phyloP scores from a whole-genome alignment of 495 filamentous ascomycete species.

The Podospora pseudoanserina region DNA sequence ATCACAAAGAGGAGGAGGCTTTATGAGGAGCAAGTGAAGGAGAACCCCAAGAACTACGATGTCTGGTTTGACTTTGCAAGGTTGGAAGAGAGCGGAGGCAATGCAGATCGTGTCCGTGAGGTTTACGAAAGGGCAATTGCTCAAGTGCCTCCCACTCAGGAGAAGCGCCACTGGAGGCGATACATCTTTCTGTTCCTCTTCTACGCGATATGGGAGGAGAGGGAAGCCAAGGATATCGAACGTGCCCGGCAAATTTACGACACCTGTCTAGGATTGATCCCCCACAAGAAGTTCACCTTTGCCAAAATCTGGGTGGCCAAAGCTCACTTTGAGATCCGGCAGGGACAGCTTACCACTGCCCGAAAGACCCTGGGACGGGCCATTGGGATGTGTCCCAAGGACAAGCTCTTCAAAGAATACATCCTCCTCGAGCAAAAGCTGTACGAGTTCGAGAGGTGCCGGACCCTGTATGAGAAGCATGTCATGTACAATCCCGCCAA shows the following conservation, averaged over 20 bases:
- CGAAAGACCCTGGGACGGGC: conserved; percentile 85
- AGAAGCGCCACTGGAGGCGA: conserved; percentile 94
- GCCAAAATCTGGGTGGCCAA: conserved; percentile 94
- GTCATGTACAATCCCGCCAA: conserved; percentile 87
- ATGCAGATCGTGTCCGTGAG: conserved; percentile 78
- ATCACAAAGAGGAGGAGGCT: conserved; percentile 89
- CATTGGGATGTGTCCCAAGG: conserved; percentile 92
- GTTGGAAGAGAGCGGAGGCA: conserved; percentile 78
- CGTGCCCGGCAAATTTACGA: conserved; percentile 88
- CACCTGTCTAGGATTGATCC: conserved; percentile 80
- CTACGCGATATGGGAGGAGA: conserved; percentile 93
- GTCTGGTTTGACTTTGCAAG: conserved; percentile 94
- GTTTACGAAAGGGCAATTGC: conserved; percentile 95
- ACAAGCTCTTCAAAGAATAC: conserved; percentile 91
- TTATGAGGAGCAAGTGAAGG: conserved; percentile 89
- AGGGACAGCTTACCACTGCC: conserved; percentile 71
- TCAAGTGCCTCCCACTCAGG: conserved; percentile 90
- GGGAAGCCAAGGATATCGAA: conserved; percentile 70
- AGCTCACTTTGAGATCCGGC: conserved; percentile 89
- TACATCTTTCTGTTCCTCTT: conserved; percentile 99
- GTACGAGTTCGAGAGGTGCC: conserved; percentile 86
- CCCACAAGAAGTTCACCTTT: conserved; percentile 96
- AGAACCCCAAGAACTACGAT: conserved; percentile 93
- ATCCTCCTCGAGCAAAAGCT: conserved; percentile 86
- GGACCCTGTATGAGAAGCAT: conserved; percentile 89